Evolutionary conservation across 495 filamentous ascomycete species (phyloP).

Genomic region (Neurospora pannonica): DNA sequence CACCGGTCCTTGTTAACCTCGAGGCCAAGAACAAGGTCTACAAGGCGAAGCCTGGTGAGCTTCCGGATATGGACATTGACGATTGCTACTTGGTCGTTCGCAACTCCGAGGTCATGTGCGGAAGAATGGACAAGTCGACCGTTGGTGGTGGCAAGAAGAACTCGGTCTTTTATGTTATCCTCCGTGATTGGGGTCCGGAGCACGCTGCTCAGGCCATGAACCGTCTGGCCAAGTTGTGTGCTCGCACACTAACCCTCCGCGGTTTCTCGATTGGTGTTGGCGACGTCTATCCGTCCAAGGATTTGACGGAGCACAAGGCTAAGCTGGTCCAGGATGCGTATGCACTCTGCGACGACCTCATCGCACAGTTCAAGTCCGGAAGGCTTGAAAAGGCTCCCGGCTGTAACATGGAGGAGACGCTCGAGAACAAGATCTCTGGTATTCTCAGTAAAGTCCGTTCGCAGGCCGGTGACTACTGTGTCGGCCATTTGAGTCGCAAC

Average conservation of each 20-base stretch:
- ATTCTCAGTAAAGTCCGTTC: conserved; percentile 85
- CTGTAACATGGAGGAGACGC: conserved; percentile 80
- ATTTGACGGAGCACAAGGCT: conserved; percentile 60
- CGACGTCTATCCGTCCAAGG: conserved; percentile 74
- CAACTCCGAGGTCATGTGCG: conserved; percentile 97
- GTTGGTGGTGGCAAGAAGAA: conserved; percentile 96
- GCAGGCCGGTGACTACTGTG: conserved; percentile 84
- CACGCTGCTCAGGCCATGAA: conserved; percentile 91
- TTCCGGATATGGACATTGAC: conserved; percentile 69
- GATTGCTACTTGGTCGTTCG: conserved; percentile 86
- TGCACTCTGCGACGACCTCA: conserved; percentile 72
- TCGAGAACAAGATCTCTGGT: conserved; percentile 85
- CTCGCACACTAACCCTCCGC: conserved; percentile 76
- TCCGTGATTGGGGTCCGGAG: conserved; percentile 87
- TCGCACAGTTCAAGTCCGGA: conserved; percentile 65
- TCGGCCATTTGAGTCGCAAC: conserved; percentile 76
- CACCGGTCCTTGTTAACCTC: conserved; percentile 76
- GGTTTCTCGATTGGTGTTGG: conserved; percentile 95
- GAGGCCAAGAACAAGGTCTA: conserved; percentile 87
- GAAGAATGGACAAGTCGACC: conserved; percentile 93
- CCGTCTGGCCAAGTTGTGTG: conserved; percentile 79
- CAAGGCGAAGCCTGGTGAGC: conserved; percentile 39
- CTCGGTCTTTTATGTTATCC: conserved; percentile 91
- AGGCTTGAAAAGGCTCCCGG: conserved; percentile 76
- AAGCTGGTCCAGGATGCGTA: conserved; percentile 71